Evolutionary conservation across 352 stramenopile genomes (phyloP).

Genomic region (Pythium biforme): DNA sequence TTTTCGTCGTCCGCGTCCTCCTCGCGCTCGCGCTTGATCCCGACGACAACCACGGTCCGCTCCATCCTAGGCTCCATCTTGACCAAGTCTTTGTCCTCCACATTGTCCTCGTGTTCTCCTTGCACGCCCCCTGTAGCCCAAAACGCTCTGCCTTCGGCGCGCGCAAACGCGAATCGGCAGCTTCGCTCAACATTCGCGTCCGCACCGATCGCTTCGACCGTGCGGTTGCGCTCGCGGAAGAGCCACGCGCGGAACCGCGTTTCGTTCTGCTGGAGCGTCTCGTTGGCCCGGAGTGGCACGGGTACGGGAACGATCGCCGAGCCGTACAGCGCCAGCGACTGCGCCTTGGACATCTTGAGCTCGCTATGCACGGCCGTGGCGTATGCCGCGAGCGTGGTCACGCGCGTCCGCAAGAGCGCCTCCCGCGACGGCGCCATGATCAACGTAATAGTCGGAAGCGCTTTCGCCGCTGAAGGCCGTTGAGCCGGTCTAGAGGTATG

Average conservation of each 20-base stretch:
- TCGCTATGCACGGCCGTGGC: neutral
- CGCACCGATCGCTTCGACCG: neutral
- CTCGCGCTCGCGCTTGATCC: conserved; percentile 1
- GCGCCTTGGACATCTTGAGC: neutral
- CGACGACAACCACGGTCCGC: neutral
- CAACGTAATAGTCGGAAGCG: no score
- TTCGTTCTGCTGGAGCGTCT: neutral
- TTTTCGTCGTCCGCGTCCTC: neutral
- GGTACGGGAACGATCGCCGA: neutral
- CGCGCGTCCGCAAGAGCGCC: neutral
- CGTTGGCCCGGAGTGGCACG: neutral
- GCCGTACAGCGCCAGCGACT: neutral
- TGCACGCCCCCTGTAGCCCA: neutral
- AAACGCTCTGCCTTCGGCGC: conserved; percentile 5
- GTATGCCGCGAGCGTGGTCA: neutral
- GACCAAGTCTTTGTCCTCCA: neutral
- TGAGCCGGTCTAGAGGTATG: no score
- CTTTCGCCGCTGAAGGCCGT: no score
- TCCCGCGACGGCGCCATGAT: neutral
- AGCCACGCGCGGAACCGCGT: conserved; percentile 7
- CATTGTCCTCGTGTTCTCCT: neutral
- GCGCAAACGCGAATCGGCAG: conserved; percentile 1
- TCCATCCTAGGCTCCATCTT: neutral
- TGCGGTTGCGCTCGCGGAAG: conserved; percentile 6
- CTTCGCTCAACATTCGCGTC: conserved; percentile 6